These are phyloP conservation scores for Bipolaris gigantea DNA, from an alignment of 2,329 filamentous ascomycete genomes.

Conservation along the genomic window DNA sequence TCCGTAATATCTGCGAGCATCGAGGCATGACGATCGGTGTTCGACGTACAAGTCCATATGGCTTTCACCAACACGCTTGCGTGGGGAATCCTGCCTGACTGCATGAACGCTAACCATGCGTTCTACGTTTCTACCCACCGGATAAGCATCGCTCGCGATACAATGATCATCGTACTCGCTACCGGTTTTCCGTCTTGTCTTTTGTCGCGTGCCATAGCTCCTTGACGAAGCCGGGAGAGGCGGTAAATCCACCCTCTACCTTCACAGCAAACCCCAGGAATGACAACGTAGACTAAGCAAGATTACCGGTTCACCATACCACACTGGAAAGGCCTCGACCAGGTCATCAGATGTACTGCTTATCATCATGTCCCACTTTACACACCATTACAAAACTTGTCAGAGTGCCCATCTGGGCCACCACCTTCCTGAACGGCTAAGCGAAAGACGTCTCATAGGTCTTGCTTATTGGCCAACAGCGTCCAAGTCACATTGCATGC, in stretches of 20 bases:
- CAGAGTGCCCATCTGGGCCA: neutral
- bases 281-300: neutral
- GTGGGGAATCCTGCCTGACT: neutral
- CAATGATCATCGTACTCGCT: neutral
- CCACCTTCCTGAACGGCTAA: slow-evolving; percentile 13
- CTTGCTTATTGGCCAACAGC: slow-evolving; percentile 1
- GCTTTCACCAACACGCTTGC: neutral
- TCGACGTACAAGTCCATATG: neutral
- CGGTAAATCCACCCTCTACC: neutral
- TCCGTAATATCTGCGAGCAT: slow-evolving; percentile 4
- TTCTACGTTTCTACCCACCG: neutral
- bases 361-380: neutral
- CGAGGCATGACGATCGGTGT: neutral
- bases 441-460: slow-evolving; percentile 1
- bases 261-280: neutral
- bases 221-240: neutral
- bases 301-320: neutral
- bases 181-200: neutral
- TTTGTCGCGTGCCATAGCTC: neutral
- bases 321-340: neutral
- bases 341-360: neutral
- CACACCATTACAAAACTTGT: neutral
- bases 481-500: slow-evolving; percentile 6
- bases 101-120: neutral
- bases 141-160: neutral